Evolutionary conservation across 1,139 yeast species (phyloP).

Genomic region (Candida albicans): DNA sequence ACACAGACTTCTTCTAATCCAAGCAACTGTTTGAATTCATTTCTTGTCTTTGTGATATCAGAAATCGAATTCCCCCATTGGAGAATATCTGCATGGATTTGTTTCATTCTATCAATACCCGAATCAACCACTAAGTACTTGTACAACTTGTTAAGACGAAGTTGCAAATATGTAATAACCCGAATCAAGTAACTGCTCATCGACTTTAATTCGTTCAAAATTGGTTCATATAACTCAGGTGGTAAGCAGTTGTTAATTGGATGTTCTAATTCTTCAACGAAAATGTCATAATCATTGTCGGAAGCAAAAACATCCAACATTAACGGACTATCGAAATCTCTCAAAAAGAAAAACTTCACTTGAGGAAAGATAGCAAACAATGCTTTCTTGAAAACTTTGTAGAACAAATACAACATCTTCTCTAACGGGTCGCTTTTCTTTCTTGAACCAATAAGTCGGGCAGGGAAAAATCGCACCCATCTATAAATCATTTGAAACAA

Average conservation of each 20-base stretch:
- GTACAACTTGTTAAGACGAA: conserved; percentile 27
- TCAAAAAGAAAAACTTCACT: conserved; percentile 38
- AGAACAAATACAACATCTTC: conserved; percentile 34
- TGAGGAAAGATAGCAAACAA: conserved; percentile 43
- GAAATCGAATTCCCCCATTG: no score
- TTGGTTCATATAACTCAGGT: conserved; percentile 19
- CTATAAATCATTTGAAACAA: conserved; percentile 37
- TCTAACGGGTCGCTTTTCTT: conserved; percentile 30
- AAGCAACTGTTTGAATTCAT: conserved; percentile 25
- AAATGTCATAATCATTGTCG: conserved; percentile 29
- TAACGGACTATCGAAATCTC: conserved; percentile 47
- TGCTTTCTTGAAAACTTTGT: conserved; percentile 35
- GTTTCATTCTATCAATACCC: not conserved
- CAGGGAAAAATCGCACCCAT: conserved; percentile 43
- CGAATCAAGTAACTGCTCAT: conserved; percentile 37
- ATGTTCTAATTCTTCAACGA: conserved; percentile 19
- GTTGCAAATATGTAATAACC: conserved; percentile 29
- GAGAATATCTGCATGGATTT: no score
- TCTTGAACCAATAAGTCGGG: conserved; percentile 26
- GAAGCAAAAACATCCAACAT: conserved; percentile 39
- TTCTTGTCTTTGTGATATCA: conserved; percentile 25
- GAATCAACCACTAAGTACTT: conserved; percentile 30
- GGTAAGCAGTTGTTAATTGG: conserved; percentile 18
- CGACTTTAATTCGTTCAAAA: conserved; percentile 22
- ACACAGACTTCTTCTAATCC: conserved; percentile 31